Conservation (phyloP, 805 yeast species). For the Ogataea neopini region DNA sequence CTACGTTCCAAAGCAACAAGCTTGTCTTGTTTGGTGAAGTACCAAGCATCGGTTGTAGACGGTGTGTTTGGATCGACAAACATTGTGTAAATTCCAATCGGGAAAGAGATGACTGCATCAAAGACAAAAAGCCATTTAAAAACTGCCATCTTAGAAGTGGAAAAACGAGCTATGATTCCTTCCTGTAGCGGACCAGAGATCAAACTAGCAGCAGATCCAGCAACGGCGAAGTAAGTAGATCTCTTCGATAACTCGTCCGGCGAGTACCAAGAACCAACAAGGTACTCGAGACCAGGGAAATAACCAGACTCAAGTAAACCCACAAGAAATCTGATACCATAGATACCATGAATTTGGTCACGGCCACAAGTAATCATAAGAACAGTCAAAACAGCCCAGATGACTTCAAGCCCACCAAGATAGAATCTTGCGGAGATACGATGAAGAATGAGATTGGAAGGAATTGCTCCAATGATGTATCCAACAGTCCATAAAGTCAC, state of each 20-base stretch:
- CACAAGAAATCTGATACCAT: constrained; percentile 39
- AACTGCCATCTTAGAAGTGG: constrained; percentile 28
- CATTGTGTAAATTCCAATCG: constrained; percentile 44
- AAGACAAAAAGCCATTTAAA: constrained; percentile 50
- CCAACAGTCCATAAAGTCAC: constrained; percentile 50
- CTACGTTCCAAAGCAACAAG: constrained; percentile 46
- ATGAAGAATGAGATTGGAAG: constrained; percentile 46
- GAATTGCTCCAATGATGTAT: constrained; percentile 48
- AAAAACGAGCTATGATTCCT: constrained; percentile 30
- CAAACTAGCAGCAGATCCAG: constrained; percentile 38
- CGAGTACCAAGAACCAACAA: constrained; percentile 41
- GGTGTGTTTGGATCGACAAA: constrained; percentile 49
- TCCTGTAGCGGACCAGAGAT: constrained; percentile 43
- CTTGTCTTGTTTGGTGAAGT: constrained; percentile 41
- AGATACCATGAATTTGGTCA: constrained; percentile 30
- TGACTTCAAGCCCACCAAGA: constrained; percentile 44
- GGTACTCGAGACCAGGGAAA: constrained; percentile 50
- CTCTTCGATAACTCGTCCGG: constrained; percentile 39
- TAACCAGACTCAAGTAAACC: constrained; percentile 51
- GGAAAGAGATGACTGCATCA: constrained; percentile 41
- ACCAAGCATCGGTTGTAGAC: constrained; percentile 41
- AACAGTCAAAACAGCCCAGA: constrained; percentile 46
- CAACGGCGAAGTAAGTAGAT: constrained; percentile 37
- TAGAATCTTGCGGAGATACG: constrained; percentile 45
- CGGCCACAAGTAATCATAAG: constrained; percentile 34